These are phyloP conservation scores for Pneumocystis sp. DNA, from an alignment of 1,139 yeast genomes.

Conservation along the genomic window DNA sequence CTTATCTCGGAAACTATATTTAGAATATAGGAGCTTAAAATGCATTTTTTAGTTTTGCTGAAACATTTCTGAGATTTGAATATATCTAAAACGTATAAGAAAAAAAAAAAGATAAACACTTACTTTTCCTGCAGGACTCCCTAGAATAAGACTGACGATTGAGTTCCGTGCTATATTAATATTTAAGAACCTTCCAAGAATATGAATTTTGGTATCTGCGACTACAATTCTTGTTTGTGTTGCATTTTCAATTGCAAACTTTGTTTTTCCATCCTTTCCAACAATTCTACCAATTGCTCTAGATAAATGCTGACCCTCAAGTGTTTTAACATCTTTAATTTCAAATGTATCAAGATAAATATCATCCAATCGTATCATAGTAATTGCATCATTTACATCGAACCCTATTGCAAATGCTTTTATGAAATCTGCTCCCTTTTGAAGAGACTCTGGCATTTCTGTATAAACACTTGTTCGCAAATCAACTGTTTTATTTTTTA, in stretches of 20 bases:
- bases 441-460: constrained; percentile 84
- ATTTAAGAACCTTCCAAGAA: constrained; percentile 91
- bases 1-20: not conserved
- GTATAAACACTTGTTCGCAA: constrained; percentile 70
- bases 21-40: constrained; percentile 31
- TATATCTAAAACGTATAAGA: constrained; percentile 35
- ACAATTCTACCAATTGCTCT: constrained; percentile 99
- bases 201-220: constrained; percentile 92
- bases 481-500: constrained; percentile 64
- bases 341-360: constrained; percentile 93
- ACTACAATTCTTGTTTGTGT: constrained; percentile 94
- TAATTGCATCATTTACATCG: constrained; percentile 93
- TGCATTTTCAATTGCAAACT: constrained; percentile 95
- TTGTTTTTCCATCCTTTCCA: constrained; percentile 97
- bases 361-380: constrained; percentile 83
- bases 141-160: constrained; percentile 83
- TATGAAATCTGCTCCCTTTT: constrained; percentile 92
- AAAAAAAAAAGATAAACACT: not conserved
- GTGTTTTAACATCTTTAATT: constrained; percentile 87
- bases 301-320: constrained; percentile 88
- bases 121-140: constrained; percentile 89
- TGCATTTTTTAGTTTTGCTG: constrained; percentile 93
- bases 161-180: constrained; percentile 96
- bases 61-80: constrained; percentile 91
- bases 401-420: constrained; percentile 92